phyloP scores from a whole-genome alignment of 768 basidiomycete species.

The Clathrus columnatus region DNA sequence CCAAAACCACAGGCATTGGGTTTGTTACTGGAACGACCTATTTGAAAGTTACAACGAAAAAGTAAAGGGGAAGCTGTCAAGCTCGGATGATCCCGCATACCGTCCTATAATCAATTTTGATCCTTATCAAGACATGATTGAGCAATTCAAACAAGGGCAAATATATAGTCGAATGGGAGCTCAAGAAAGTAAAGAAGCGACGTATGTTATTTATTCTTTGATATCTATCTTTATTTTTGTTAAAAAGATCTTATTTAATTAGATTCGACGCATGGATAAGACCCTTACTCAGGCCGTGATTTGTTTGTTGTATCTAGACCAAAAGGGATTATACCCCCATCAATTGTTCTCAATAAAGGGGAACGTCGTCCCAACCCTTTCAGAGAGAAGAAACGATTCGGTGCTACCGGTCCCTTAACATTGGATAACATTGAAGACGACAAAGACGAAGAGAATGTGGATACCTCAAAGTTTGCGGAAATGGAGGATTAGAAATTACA shows the following conservation, averaged over 20 bases:
- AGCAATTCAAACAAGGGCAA: conserved; percentile 72
- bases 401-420: conserved; percentile 37
- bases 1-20: conserved; percentile 98
- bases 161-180: conserved; percentile 85
- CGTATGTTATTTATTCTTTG: conserved; percentile 43
- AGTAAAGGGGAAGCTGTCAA: conserved; percentile 7
- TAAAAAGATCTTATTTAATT: conserved; percentile 6
- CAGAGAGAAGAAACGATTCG: conserved; percentile 59
- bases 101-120: conserved; percentile 70
- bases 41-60: conserved; percentile 66
- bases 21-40: conserved; percentile 79
- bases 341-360: conserved; percentile 56
- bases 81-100: conserved; percentile 45
- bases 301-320: conserved; percentile 71
- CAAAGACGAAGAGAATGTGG: conserved; percentile 29
- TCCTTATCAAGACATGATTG: conserved; percentile 54
- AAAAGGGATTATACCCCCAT: conserved; percentile 65
- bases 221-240: background rate
- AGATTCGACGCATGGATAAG: conserved; percentile 86
- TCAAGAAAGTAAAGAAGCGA: conserved; percentile 68
- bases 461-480: conserved; percentile 31
- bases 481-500: conserved; percentile 42
- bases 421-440: conserved; percentile 26
- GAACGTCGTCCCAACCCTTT: conserved; percentile 49
- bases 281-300: conserved; percentile 66